Conservation (phyloP, 331 rosid species). For the Ulmus americana region DNA sequence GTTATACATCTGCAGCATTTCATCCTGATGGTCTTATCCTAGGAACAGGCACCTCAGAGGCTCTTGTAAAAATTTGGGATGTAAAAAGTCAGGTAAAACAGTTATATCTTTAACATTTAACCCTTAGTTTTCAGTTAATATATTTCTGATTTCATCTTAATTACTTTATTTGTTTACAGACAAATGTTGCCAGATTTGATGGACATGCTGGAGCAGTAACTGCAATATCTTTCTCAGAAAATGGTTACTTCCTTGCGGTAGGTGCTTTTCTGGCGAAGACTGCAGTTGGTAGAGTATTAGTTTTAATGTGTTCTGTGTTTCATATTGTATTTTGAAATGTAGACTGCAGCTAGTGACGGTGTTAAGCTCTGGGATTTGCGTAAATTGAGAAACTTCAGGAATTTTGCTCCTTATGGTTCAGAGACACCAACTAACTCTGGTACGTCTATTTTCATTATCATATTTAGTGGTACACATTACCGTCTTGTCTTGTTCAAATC, state of each 20-base stretch:
- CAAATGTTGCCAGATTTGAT: slow-evolving; percentile 87
- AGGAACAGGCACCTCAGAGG: slow-evolving; percentile 87
- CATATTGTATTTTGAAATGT: slow-evolving; percentile 21
- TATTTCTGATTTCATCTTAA: slow-evolving; percentile 1
- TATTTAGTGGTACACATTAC: too few relatives aligned
- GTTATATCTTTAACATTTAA: slow-evolving; percentile 11
- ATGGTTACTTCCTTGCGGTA: slow-evolving; percentile 99
- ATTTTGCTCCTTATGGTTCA: slow-evolving; percentile 73
- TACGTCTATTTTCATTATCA: slow-evolving; percentile 16
- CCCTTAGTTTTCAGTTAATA: not conserved
- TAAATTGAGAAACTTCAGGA: slow-evolving; percentile 83
- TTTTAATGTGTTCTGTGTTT: slow-evolving; percentile 14
- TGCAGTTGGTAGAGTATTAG: slow-evolving; percentile 1
- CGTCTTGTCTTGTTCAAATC: too few relatives aligned
- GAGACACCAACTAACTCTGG: slow-evolving; percentile 88
- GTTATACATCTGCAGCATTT: slow-evolving; percentile 94
- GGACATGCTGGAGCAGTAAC: slow-evolving; percentile 89
- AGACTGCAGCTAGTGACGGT: slow-evolving; percentile 98
- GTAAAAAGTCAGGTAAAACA: slow-evolving; percentile 82
- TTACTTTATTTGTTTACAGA: slow-evolving; percentile 42
- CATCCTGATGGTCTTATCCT: slow-evolving; percentile 99
- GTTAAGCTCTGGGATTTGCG: slow-evolving; percentile 98
- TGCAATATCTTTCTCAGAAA: slow-evolving; percentile 91
- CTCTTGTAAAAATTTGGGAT: slow-evolving; percentile 93
- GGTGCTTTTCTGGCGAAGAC: slow-evolving; percentile 11